phyloP scores from a whole-genome alignment of 31 red algal species.

The Odonthalia washingtoniensis region DNA sequence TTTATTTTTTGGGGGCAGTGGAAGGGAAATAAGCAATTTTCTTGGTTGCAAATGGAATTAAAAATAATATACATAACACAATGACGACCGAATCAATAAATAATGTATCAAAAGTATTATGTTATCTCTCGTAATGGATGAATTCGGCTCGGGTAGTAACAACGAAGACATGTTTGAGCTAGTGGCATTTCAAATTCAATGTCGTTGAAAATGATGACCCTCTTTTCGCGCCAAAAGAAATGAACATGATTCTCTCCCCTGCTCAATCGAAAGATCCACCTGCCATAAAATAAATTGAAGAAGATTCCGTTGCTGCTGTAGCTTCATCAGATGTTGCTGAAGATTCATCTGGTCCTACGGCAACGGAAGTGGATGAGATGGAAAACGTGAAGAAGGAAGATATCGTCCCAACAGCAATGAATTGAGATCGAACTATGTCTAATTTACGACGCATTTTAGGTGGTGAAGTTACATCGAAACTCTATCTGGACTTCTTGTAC shows the following conservation, averaged over 20 bases:
- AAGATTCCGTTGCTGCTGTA: conserved; percentile 10
- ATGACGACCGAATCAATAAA: too few species aligned
- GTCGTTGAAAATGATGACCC: conserved; percentile 92
- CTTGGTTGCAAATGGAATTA: too few species aligned
- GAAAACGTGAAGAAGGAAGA: background rate
- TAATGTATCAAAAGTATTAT: conserved; percentile 57
- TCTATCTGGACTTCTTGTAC: conserved; percentile 90
- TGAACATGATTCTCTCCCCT: conserved; percentile 59
- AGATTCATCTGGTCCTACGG: conserved; percentile 6
- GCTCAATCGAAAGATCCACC: background rate
- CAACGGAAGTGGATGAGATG: conserved; percentile 16
- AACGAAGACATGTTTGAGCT: conserved; percentile 59
- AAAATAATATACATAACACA: too few species aligned
- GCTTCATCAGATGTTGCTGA: conserved; percentile 17
- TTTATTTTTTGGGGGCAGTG: too few species aligned
- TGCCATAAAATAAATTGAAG: conserved; percentile 3
- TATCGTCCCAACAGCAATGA: background rate
- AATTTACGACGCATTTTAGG: conserved; percentile 71
- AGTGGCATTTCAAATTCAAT: conserved; percentile 90
- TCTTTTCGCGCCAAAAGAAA: conserved; percentile 63
- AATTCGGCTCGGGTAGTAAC: conserved; percentile 39
- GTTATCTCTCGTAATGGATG: conserved; percentile 46
- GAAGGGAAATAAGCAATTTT: too few species aligned
- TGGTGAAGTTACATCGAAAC: conserved; percentile 77
- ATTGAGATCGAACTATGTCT: conserved; percentile 47